Base-by-base conservation (phyloP, 192 early-diverging fungal genomes). In the Podila epigama region DNA sequence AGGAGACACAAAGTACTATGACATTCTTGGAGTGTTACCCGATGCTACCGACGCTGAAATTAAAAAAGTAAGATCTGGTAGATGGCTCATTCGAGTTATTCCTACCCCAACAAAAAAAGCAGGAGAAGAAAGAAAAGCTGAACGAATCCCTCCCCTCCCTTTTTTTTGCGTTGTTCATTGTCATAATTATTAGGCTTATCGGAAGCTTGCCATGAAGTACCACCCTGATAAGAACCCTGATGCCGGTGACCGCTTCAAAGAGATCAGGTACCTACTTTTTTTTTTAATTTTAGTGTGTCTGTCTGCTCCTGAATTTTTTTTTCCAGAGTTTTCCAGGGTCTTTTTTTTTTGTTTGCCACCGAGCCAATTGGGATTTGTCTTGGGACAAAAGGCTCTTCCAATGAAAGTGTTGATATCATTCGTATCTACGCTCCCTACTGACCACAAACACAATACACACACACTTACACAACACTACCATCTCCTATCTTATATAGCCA, bases 151-250 rank as follows among this genome's bases (percentile, higher is more conserved):
- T 2, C 62, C 16, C 12, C 13, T 10, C 51, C 50, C 18, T 40
- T 25, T 28, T 67, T n/a, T 18, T 42, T 40, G 6, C 27, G n/a
- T n/a, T 57, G 20, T 58, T 28, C 12, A 22, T 42, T 29, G 28
- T 12, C 35, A 5, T 50, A 36, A 37, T 29, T 20, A 5, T 2
- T 70, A 88, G 87, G 81, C 87, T 4, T 88, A 88, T 42, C 80
- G 84, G 55, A 88, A 86, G 66, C 55, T 88, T 81, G 88, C 88
- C 2, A 87, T 88, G 86, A 81, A 89, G 63, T 86, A 89, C 81
- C 94, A 95, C 80, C 94, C 94, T 35, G 94, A 95, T 82, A 95
- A 93, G 84, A 89, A 89, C 68, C 83, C 85, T 34, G 88, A 89
- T 53, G 89, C 87, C 35, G 83, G 81, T 40, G 87, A 91, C 65